Evolutionary conservation across 2,329 filamentous ascomycete species (phyloP), one percentile per base, ranked within the genome.

Genomic region (Cercospora sp.): DNA sequence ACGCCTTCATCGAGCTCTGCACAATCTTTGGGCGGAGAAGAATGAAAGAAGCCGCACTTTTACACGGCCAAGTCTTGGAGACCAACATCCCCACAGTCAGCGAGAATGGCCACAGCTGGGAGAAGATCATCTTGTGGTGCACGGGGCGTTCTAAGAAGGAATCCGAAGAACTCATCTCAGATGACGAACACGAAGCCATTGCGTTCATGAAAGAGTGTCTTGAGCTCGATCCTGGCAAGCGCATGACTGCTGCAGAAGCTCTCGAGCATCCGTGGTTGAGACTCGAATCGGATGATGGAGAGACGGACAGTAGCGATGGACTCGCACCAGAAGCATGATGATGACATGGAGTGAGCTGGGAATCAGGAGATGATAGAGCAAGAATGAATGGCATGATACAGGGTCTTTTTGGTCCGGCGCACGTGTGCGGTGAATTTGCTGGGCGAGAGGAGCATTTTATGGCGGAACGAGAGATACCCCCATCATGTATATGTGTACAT

Each of bases 111-210:
- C 97, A 97, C 79, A 89, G 88, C 5, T 89, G 97, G 74, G 93
- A 97, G 80, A 95, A 97, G 81, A 95, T 99, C 73, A 90, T 99
- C 71, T 85, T 97, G 60, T 99, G 95, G 95, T 95, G 93, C 76
- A 97, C 93, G 28, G 92, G 91, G 69, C 88, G 88, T 24, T 85
- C 86, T 69, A 85, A 85, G 64, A 85, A 86, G 71, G 84, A 78
- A 76, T 80, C 72, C 77, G 82, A 82, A 61, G 84, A 82, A 60
- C 80, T 86, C 81, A 79, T 95, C 45, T 86, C 84, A 0, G 80
- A 83, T 0, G 90, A 93, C 26, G 92, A 95, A 81, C 88, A 87
- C 74, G 82, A 91, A 68, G 92, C 92, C 0, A 84, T 94, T 0
- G 84, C 87, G 51, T 95, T 96, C 75, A 79, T 96, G 68, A 84